Evolutionary conservation across 225 moss, liverwort and hornwort species (phyloP).

Genomic region (Polytrichum commune): DNA sequence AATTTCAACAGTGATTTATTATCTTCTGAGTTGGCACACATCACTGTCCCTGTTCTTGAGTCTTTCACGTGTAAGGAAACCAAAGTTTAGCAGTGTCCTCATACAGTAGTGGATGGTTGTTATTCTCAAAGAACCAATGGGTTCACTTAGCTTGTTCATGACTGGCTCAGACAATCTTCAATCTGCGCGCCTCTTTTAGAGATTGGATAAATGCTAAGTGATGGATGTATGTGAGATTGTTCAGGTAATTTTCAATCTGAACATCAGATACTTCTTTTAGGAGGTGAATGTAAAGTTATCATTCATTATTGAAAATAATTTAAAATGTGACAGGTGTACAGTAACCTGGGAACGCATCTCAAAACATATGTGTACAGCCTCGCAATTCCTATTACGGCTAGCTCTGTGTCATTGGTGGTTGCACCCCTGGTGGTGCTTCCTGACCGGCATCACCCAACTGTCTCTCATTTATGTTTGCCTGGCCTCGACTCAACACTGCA

Average conservation of each 20-base stretch:
- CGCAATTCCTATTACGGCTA: constrained; percentile 70
- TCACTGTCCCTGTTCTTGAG: neutral
- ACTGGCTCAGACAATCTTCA: too few species aligned
- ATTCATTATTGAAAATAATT: too few species aligned
- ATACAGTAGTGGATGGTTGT: too few species aligned
- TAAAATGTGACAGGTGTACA: constrained; percentile 58
- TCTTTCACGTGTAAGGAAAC: too few species aligned
- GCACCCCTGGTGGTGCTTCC: constrained; percentile 90
- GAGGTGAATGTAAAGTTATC: too few species aligned
- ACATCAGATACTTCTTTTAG: neutral
- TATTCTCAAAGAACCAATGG: too few species aligned
- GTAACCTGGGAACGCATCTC: constrained; percentile 59
- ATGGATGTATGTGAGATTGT: neutral
- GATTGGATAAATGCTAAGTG: neutral
- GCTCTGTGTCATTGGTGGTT: constrained; percentile 82
- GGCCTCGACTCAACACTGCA: constrained; percentile 73
- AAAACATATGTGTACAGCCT: constrained; percentile 88
- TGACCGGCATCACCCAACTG: constrained; percentile 75
- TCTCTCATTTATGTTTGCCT: constrained; percentile 89
- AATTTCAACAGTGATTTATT: too few species aligned
- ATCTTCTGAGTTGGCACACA: too few species aligned
- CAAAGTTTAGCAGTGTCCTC: too few species aligned
- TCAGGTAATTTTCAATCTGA: neutral
- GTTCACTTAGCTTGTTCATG: too few species aligned
- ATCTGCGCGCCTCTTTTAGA: neutral